Percentiles rank a stretch among this genome's conserved stretches.
Conservation (phyloP, 2,329 filamentous ascomycete genomes). For the Thyridium curvatum region DNA sequence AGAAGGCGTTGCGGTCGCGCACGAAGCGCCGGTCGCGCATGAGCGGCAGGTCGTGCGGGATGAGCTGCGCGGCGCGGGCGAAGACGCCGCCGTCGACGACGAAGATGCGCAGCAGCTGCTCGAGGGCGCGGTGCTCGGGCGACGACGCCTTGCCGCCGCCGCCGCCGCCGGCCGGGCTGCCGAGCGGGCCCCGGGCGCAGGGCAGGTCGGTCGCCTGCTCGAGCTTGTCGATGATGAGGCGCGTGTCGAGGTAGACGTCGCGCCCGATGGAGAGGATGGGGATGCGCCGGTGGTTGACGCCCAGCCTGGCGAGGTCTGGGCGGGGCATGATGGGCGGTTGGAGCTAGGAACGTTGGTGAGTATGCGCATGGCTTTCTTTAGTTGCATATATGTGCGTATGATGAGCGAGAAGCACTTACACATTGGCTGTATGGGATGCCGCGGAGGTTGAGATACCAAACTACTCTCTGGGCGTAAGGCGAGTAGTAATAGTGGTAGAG, state of each 20-base stretch:
- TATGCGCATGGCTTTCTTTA: not conserved
- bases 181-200: constrained; percentile 14
- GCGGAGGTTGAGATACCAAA: constrained; percentile 63
- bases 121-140: constrained; percentile 36
- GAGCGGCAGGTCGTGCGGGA: constrained; percentile 49
- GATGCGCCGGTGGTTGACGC: constrained; percentile 62
- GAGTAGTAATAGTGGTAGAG: constrained; percentile 63
- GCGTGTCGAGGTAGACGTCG: constrained; percentile 64
- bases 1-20: constrained; percentile 45
- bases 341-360: constrained; percentile 32
- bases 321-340: constrained; percentile 63
- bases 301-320: constrained; percentile 55
- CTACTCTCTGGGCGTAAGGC: constrained; percentile 55
- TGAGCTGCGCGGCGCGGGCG: constrained; percentile 39
- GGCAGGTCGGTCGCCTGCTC: constrained; percentile 46
- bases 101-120: constrained; percentile 50
- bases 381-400: not conserved
- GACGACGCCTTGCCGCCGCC: constrained; percentile 25
- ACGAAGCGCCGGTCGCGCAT: constrained; percentile 52
- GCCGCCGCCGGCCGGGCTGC: constrained; percentile 16
- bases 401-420: constrained; percentile 34
- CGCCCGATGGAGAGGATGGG: constrained; percentile 60
- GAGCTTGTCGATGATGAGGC: constrained; percentile 60
- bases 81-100: constrained; percentile 55
- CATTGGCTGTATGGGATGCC: constrained; percentile 62